Evolutionary conservation across 2,329 filamentous ascomycete genomes (phyloP).

Genomic region (Fusarium verrucosum): DNA sequence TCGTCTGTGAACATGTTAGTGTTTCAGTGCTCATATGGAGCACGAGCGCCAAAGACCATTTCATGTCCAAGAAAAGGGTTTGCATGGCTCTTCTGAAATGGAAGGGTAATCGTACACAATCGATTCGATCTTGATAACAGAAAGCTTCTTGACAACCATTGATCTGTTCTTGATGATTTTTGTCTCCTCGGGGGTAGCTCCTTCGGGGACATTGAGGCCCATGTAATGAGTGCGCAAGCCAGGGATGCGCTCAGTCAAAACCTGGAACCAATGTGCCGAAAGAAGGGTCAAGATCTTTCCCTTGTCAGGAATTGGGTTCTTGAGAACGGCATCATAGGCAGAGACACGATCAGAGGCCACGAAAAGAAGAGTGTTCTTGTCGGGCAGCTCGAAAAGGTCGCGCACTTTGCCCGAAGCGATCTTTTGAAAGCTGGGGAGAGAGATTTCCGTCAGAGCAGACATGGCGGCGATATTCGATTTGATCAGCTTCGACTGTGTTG

Average conservation of each 20-base stretch:
- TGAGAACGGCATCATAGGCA: slow-evolving; percentile 86
- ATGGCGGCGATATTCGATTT: background rate
- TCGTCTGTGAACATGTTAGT: slow-evolving; percentile 48
- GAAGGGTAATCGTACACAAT: slow-evolving; percentile 29
- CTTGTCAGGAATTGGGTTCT: slow-evolving; percentile 60
- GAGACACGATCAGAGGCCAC: slow-evolving; percentile 91
- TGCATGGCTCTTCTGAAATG: background rate
- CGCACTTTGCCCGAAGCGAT: slow-evolving; percentile 73
- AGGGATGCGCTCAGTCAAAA: slow-evolving; percentile 57
- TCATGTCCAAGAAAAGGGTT: background rate
- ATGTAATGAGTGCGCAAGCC: slow-evolving; percentile 63
- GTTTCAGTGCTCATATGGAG: background rate
- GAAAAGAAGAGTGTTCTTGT: slow-evolving; percentile 75
- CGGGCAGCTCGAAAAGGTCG: slow-evolving; percentile 80
- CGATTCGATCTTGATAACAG: slow-evolving; percentile 72
- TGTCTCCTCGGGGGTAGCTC: slow-evolving; percentile 56
- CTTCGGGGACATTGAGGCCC: slow-evolving; percentile 53
- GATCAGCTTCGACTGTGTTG: background rate
- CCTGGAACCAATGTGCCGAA: slow-evolving; percentile 64
- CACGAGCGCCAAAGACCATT: background rate
- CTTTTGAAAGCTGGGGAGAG: slow-evolving; percentile 48
- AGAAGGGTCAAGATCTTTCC: slow-evolving; percentile 60
- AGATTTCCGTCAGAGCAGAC: slow-evolving; percentile 33
- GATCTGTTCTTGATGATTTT: slow-evolving; percentile 67
- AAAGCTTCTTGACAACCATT: slow-evolving; percentile 80